Evolutionary conservation across 768 basidiomycete species (phyloP).

Genomic region (Xerocomellus dryophilus): DNA sequence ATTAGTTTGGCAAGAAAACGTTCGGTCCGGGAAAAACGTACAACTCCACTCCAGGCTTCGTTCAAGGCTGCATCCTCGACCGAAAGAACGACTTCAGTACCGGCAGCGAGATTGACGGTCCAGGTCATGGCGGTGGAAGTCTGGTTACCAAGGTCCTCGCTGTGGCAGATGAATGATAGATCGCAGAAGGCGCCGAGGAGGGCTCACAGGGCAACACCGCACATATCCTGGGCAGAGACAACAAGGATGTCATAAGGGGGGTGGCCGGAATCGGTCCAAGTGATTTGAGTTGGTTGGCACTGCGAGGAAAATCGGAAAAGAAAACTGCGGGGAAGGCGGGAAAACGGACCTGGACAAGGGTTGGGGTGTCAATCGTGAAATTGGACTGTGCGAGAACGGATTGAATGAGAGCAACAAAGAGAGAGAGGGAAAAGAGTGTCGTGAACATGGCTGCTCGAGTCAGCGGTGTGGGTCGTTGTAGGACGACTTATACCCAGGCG

Average conservation of each 20-base stretch:
- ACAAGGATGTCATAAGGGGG: conserved; percentile 60
- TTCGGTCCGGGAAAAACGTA: conserved; percentile 33
- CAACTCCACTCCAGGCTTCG: conserved; percentile 66
- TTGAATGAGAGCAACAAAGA: conserved; percentile 56
- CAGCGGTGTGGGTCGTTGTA: background rate
- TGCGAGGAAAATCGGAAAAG: conserved; percentile 25
- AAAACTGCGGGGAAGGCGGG: background rate
- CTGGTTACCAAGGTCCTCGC: conserved; percentile 60
- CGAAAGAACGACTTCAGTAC: conserved; percentile 48
- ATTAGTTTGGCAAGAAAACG: background rate
- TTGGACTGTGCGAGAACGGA: conserved; percentile 46
- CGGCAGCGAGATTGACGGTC: conserved; percentile 42
- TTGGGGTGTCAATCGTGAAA: conserved; percentile 52
- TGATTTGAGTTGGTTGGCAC: conserved; percentile 52
- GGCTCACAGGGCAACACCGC: conserved; percentile 58
- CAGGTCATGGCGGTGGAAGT: conserved; percentile 41
- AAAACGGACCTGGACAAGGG: conserved; percentile 47
- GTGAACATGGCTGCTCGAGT: conserved; percentile 56
- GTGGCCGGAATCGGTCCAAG: conserved; percentile 44
- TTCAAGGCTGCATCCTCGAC: conserved; percentile 49
- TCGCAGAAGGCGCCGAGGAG: background rate
- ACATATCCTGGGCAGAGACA: conserved; percentile 51
- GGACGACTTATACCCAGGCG: conserved; percentile 12
- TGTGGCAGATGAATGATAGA: conserved; percentile 26
- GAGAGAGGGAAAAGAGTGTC: conserved; percentile 72